Evolutionary conservation across 2,329 filamentous ascomycete genomes (phyloP), one percentile per base, ranked within the genome.

Genomic region (Coniochaeta hoffmannii): DNA sequence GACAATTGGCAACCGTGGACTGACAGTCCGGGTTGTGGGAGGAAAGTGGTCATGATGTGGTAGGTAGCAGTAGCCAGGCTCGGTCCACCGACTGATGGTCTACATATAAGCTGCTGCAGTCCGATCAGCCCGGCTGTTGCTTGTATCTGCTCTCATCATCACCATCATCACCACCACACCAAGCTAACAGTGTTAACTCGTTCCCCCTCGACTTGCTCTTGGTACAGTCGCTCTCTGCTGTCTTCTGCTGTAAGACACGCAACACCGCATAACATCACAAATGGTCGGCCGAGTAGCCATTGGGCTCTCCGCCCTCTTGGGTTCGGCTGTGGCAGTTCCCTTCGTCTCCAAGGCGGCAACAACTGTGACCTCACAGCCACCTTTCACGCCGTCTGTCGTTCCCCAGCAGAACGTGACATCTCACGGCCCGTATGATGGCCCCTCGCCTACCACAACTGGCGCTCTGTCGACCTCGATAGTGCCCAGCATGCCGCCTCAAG

Each of bases 381-480:
- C 58, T 46, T 4, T 59, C 56, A 34, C 57, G 15, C 49, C 59
- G 36, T 46, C 54, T 1, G 56, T 56, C 8, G 60, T 57, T 60
- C 67, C 57, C 60, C 72, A 44, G 64, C 66, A 2, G 35, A 80
- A 87, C 30, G 74, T 82, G 5, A 87, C 85, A 2, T 82, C 78
- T 4, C 88, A 93, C 66, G 88, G 87, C 0, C 78, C 87, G 0
- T 93, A 76, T 68, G 81, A 71, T 2, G 89, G 88, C 2, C 78
- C 79, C 0, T 72, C 86, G 0, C 68, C 76, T 0, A 88, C 86
- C 0, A 88, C 82, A 0, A 90, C 83, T 0, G 89, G 89, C 4
- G 89, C 88, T 22, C 68, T 88, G 2, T 79, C 77, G 8, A 86
- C 79, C 3, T 73, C 71, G 0, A 76, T 83, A 0, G 59, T 85